phyloP scores from a whole-genome alignment of 1,139 yeast genomes.

The Lodderomyces orthopsilosis region DNA sequence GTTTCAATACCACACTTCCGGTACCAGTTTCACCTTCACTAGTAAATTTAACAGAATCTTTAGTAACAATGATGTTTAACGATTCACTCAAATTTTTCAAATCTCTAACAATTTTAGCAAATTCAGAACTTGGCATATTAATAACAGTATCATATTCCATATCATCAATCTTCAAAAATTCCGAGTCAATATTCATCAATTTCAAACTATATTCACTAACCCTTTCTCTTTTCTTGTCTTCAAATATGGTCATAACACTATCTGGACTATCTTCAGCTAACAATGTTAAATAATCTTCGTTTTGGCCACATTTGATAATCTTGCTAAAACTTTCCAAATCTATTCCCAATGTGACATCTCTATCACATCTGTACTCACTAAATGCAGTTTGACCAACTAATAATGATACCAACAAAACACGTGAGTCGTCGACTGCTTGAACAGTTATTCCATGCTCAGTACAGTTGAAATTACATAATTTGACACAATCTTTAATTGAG shows the following conservation, averaged over 20 bases:
- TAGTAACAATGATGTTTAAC: constrained; percentile 79
- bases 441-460: constrained; percentile 92
- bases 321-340: constrained; percentile 84
- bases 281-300: constrained; percentile 82
- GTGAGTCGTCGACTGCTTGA: constrained; percentile 96
- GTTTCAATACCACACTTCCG: constrained; percentile 85
- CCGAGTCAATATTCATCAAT: constrained; percentile 95
- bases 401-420: constrained; percentile 87
- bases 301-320: constrained; percentile 87
- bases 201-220: constrained; percentile 90
- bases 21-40: constrained; percentile 93
- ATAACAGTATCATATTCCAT: constrained; percentile 87
- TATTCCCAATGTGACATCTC: constrained; percentile 87
- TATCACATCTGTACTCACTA: constrained; percentile 91
- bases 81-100: constrained; percentile 84
- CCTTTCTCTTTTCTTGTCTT: constrained; percentile 86
- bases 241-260: constrained; percentile 76
- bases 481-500: constrained; percentile 89
- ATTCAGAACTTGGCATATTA: constrained; percentile 84
- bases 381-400: constrained; percentile 90
- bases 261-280: constrained; percentile 93
- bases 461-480: constrained; percentile 94
- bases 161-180: constrained; percentile 89
- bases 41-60: constrained; percentile 86
- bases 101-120: constrained; percentile 88